phyloP scores from a whole-genome alignment of 164 flowering plant genomes.

The Liquidambar formosana region DNA sequence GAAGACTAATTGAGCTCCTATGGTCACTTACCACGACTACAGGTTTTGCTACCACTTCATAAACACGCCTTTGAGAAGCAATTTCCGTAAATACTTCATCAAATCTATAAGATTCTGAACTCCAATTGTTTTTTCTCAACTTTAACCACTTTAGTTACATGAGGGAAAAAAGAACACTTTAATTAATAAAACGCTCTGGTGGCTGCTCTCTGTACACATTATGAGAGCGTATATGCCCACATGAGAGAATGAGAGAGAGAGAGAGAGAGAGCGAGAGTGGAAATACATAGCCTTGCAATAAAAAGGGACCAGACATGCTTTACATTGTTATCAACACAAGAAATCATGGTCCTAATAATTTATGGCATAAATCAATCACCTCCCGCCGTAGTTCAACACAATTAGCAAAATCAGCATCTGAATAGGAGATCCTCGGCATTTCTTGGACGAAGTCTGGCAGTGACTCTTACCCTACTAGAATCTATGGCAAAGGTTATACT shows the following conservation, averaged over 20 bases:
- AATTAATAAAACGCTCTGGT: background rate
- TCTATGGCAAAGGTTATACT: conserved; percentile 32
- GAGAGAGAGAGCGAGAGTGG: too few species aligned
- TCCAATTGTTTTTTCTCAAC: conserved; percentile 87
- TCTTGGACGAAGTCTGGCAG: conserved; percentile 82
- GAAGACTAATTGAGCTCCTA: background rate
- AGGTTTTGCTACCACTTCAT: conserved; percentile 90
- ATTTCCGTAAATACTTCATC: conserved; percentile 87
- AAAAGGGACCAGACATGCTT: background rate
- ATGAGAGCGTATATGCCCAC: background rate
- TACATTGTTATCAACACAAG: background rate
- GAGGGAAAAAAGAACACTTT: background rate
- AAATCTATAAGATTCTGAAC: conserved; percentile 75
- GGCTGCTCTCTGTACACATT: background rate
- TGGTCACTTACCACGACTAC: conserved; percentile 71
- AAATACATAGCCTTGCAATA: background rate
- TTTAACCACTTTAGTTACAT: conserved; percentile 76
- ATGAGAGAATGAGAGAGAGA: background rate
- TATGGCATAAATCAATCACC: conserved; percentile 35
- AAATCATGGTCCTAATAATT: background rate
- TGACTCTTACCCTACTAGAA: conserved; percentile 81
- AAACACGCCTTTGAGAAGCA: conserved; percentile 90
- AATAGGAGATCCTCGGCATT: conserved; percentile 64
- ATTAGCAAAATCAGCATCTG: conserved; percentile 82
- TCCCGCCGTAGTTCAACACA: conserved; percentile 91